phyloP scores from a whole-genome alignment of 805 yeast species.

The Metschnikowia cubensis region DNA sequence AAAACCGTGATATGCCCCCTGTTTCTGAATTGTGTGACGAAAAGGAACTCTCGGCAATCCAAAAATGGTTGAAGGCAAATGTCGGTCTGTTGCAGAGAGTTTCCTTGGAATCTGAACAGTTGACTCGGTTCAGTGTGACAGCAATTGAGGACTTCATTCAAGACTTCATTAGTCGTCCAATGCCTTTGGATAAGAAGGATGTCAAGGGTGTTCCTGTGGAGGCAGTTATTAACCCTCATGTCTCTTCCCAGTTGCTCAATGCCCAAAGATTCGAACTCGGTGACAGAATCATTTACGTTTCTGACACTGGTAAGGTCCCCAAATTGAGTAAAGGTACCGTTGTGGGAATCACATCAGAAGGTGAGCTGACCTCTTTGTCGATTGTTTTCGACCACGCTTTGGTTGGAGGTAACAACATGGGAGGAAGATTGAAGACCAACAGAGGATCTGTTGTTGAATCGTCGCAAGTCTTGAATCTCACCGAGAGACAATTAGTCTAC shows the following conservation, averaged over 20 bases:
- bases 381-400: constrained; percentile 81
- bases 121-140: constrained; percentile 60
- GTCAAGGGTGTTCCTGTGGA: constrained; percentile 79
- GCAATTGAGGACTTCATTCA: constrained; percentile 63
- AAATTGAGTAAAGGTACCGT: constrained; percentile 87
- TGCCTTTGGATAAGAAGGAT: constrained; percentile 46
- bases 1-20: constrained; percentile 34
- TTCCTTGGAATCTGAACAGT: constrained; percentile 71
- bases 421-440: constrained; percentile 69
- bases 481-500: constrained; percentile 69
- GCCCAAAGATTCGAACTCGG: constrained; percentile 80
- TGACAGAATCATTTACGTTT: constrained; percentile 82
- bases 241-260: constrained; percentile 66
- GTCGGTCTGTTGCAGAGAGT: constrained; percentile 53
- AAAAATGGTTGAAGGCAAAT: constrained; percentile 49
- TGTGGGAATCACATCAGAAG: constrained; percentile 55
- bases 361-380: constrained; percentile 62
- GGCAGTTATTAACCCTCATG: constrained; percentile 74
- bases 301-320: constrained; percentile 87
- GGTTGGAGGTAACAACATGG: constrained; percentile 76
- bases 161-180: constrained; percentile 44
- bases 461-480: constrained; percentile 72
- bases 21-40: constrained; percentile 34
- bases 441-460: constrained; percentile 86
- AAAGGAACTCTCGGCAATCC: constrained; percentile 41